phyloP scores from a whole-genome alignment of 768 basidiomycete species.

The Lentinula lateritia region DNA sequence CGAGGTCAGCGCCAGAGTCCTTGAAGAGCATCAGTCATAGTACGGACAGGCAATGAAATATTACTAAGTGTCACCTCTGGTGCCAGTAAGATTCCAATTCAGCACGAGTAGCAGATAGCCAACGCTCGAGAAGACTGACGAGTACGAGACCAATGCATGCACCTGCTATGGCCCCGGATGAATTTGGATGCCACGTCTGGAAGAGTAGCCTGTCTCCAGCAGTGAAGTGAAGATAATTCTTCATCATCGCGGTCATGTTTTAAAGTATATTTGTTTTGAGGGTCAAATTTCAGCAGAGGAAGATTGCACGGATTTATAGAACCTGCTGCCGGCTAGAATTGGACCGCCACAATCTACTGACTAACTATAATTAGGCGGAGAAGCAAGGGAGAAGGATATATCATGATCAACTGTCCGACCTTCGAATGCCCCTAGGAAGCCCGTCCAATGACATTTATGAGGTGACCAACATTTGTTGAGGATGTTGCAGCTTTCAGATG shows the following conservation, averaged over 20 bases:
- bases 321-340: too few relatives aligned
- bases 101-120: slow-evolving; percentile 52
- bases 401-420: too few relatives aligned
- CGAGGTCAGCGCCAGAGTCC: not conserved
- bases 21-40: not conserved
- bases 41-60: not conserved
- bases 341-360: too few relatives aligned
- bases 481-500: too few relatives aligned
- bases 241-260: slow-evolving; percentile 39
- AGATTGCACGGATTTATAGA: too few relatives aligned
- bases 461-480: too few relatives aligned
- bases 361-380: too few relatives aligned
- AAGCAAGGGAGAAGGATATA: too few relatives aligned
- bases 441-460: too few relatives aligned
- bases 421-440: too few relatives aligned
- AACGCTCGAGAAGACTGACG: slow-evolving; percentile 67
- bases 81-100: slow-evolving; percentile 55
- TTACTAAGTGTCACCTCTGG: slow-evolving; percentile 35
- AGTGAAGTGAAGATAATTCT: slow-evolving; percentile 64
- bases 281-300: too few relatives aligned
- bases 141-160: slow-evolving; percentile 68
- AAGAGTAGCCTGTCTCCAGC: slow-evolving; percentile 64
- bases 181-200: slow-evolving; percentile 59
- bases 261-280: too few relatives aligned
- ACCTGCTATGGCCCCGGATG: slow-evolving; percentile 65